Conservation (phyloP, 2,329 filamentous ascomycete species). For the Talaromyces sp. region DNA sequence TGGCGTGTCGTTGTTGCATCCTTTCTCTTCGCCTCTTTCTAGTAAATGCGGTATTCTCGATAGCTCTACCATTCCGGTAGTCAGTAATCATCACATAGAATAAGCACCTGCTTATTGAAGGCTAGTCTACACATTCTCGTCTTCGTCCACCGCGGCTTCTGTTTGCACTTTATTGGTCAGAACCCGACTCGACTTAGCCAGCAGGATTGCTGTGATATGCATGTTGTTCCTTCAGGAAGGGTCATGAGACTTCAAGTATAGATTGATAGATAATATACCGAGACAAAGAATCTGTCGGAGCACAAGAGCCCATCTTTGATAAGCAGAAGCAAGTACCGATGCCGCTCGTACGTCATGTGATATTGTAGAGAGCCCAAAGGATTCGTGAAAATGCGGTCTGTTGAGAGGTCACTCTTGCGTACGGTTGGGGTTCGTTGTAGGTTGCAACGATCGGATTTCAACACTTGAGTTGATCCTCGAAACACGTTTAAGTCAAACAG, state of each 20-base stretch:
- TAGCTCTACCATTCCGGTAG: not conserved
- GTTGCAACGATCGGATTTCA: too few relatives aligned
- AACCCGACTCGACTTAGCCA: not conserved
- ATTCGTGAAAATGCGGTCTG: too few relatives aligned
- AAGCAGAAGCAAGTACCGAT: too few relatives aligned
- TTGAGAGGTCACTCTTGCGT: too few relatives aligned
- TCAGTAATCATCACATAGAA: not conserved
- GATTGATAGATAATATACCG: not conserved
- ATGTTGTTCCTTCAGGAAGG: not conserved
- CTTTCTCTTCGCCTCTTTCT: not conserved
- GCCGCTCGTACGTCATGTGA: too few relatives aligned
- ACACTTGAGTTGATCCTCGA: too few relatives aligned
- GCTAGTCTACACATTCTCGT: not conserved
- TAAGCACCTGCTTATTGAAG: not conserved
- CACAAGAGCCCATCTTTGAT: too few relatives aligned
- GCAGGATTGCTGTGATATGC: not conserved
- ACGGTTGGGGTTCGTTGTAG: too few relatives aligned
- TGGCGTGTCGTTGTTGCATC: not conserved
- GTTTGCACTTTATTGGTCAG: not conserved
- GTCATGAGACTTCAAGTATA: not conserved
- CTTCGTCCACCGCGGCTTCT: not conserved
- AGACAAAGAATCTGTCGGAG: too few relatives aligned
- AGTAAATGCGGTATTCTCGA: not conserved
- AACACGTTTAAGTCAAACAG: too few relatives aligned
- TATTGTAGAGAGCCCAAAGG: too few relatives aligned